Percentiles rank a stretch among this genome's conserved stretches.
These are phyloP conservation scores for Serendipita sp. DNA, from an alignment of 768 basidiomycete genomes.

Conservation along the genomic window DNA sequence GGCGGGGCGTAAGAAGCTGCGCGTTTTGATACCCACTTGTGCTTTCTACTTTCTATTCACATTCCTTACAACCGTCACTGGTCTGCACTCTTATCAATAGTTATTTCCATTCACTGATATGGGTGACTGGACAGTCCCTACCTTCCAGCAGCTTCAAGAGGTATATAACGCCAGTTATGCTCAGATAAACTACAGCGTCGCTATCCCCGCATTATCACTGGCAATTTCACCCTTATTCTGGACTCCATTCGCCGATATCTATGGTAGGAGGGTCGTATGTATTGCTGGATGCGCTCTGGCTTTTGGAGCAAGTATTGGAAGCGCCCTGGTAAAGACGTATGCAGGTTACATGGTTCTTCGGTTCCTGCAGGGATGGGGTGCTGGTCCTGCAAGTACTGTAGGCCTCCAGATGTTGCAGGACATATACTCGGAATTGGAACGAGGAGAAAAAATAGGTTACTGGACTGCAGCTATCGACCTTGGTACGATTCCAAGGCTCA, in stretches of 20 bases:
- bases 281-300: constrained; percentile 11
- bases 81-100: background rate
- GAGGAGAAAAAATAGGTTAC: constrained; percentile 11
- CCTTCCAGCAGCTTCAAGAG: constrained; percentile 8
- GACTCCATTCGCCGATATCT: constrained; percentile 11
- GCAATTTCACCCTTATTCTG: constrained; percentile 12
- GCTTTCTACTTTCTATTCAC: constrained; percentile 12
- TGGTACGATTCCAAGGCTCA: constrained; percentile 5
- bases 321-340: constrained; percentile 9
- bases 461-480: constrained; percentile 12
- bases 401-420: constrained; percentile 11
- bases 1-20: background rate
- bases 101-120: background rate
- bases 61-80: constrained; percentile 12
- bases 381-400: constrained; percentile 12
- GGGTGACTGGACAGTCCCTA: background rate
- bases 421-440: constrained; percentile 10
- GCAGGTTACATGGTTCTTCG: constrained; percentile 11
- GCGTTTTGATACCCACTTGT: constrained; percentile 7
- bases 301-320: constrained; percentile 9
- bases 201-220: constrained; percentile 10
- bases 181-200: constrained; percentile 12
- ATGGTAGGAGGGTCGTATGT: constrained; percentile 9
- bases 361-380: constrained; percentile 13
- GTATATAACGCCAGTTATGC: constrained; percentile 10